These are phyloP conservation scores for Fomitopsis serialis DNA, from an alignment of 768 basidiomycete genomes.

Conservation along the genomic window DNA sequence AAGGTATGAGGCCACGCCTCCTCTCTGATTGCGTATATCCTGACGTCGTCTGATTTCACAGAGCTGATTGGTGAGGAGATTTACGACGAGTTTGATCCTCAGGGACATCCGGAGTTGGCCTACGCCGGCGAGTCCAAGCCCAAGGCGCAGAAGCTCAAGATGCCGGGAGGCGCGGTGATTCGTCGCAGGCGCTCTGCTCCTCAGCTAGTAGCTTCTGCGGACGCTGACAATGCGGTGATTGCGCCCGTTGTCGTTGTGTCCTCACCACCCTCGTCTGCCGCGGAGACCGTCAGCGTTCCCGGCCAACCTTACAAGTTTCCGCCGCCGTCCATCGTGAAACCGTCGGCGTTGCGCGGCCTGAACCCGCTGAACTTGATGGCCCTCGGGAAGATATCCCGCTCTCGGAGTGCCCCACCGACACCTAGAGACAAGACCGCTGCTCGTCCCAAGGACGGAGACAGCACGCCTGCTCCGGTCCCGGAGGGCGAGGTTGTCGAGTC, in stretches of 20 bases:
- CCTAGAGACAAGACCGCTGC: slow-evolving; percentile 13
- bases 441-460: slow-evolving; percentile 3
- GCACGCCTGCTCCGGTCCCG: slow-evolving; percentile 3
- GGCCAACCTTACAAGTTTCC: neutral
- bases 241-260: neutral
- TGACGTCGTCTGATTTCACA: slow-evolving; percentile 20
- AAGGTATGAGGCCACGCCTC: slow-evolving; percentile 48
- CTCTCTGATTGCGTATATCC: neutral
- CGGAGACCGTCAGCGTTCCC: neutral
- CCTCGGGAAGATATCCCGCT: slow-evolving; percentile 8
- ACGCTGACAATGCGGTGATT: neutral
- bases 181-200: slow-evolving; percentile 13
- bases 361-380: slow-evolving; percentile 12
- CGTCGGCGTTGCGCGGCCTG: slow-evolving; percentile 17
- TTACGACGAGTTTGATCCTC: slow-evolving; percentile 83
- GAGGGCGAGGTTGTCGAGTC: slow-evolving; percentile 5
- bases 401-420: slow-evolving; percentile 21
- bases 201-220: slow-evolving; percentile 8
- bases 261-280: neutral
- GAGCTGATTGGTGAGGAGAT: slow-evolving; percentile 93
- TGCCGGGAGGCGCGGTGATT: neutral
- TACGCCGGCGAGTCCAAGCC: slow-evolving; percentile 14
- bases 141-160: neutral
- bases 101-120: slow-evolving; percentile 39
- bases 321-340: slow-evolving; percentile 12